Base-by-base conservation (phyloP, 2,329 filamentous ascomycete species). In the Fusarium clavum region DNA sequence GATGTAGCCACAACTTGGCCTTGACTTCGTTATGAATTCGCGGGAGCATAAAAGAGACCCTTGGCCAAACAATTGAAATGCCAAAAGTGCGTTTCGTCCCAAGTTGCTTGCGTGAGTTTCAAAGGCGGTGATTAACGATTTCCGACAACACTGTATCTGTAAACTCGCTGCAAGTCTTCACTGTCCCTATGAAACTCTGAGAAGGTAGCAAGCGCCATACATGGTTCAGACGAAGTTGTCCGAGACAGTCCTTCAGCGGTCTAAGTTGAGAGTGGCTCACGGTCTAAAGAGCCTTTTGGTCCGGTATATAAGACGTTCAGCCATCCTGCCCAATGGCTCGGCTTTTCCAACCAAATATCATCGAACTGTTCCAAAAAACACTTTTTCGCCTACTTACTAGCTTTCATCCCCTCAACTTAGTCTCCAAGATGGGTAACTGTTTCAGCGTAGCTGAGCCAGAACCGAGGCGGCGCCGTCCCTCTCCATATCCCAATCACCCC, bases 41-140 rank as follows among this genome's bases (percentile, higher is more conserved):
- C 2, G 5, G 5, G 10, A n/a, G 10, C 0, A 38, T n/a, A 7
- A 11, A 7, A 38, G 34, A n/a, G 10, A 12, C 6, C 5, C 0
- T 12, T 11, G 34, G 3, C 2, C 18, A 7, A 11, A 11, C n/a
- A 6, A 18, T 16, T 14, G 25, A 3, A 13, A 41, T 9, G 12
- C 3, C 3, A 20, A 16, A 3, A 22, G 13, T 20, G 13, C 1
- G 5, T 38, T 38, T 38, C 34, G 34, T n/a, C 18, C 3, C 0
- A 2, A 38, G 18, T 38, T 38, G 5, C 34, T 22, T 14, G 13
- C 10, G 8, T 10, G 10, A 6, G 8, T 16, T 20, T 11, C 9
- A 27, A 22, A 14, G 32, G n/a, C 9, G 14, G 32, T 29, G 24
- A 52, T 29, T 27, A 10, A 13, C 13, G 12, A 16, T 11, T 8